These are phyloP conservation scores for Betula pendula DNA, from an alignment of 306 rosid species.

Conservation along the genomic window DNA sequence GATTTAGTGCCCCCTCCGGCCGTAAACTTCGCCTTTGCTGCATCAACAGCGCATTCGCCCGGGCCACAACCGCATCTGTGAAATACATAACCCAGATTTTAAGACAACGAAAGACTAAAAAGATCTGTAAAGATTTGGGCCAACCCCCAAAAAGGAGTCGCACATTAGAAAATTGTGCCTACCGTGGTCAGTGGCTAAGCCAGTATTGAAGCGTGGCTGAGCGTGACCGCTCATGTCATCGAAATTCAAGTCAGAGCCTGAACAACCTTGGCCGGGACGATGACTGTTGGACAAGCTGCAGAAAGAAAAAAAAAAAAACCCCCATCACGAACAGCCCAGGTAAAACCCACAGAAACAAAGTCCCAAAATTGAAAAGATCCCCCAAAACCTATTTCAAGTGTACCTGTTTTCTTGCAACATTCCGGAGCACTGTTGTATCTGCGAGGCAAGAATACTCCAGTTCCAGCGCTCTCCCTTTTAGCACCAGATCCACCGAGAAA, in stretches of 20 bases:
- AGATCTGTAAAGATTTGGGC: neutral
- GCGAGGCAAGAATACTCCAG: constrained; percentile 92
- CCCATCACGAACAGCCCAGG: neutral
- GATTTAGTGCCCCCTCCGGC: constrained; percentile 44
- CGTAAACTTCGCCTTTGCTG: constrained; percentile 45
- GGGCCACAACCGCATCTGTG: constrained; percentile 48
- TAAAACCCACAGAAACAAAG: neutral
- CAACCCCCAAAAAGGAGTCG: no score
- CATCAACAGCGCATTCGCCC: constrained; percentile 49
- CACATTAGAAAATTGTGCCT: neutral
- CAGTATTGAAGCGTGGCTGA: constrained; percentile 34
- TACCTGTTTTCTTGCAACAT: constrained; percentile 57
- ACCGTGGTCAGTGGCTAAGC: constrained; percentile 46
- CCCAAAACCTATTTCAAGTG: neutral
- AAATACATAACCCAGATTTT: neutral
- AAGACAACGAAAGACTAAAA: neutral
- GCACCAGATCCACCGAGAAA: constrained; percentile 37
- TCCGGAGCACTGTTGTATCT: constrained; percentile 46
- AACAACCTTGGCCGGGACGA: constrained; percentile 49
- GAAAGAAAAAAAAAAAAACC: no score
- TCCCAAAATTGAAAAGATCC: neutral
- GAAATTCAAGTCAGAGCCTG: constrained; percentile 45
- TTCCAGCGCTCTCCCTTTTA: constrained; percentile 59
- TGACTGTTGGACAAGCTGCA: constrained; percentile 50
- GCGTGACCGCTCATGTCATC: constrained; percentile 34